Evolutionary conservation across 345 rosid species (phyloP).

Genomic region (Lumnitzera littorea): DNA sequence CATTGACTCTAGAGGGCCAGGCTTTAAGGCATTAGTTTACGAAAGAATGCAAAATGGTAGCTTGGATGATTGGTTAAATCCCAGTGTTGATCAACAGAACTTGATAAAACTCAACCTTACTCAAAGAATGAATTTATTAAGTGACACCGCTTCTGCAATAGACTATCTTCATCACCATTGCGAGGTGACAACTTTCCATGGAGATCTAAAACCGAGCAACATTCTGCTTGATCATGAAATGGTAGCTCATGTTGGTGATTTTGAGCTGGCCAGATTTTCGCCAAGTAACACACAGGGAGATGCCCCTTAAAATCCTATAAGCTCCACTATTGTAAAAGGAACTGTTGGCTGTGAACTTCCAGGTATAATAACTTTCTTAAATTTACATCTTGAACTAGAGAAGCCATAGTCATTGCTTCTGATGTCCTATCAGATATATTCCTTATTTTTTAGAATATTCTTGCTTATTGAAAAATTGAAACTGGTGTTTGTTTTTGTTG

Average conservation of each 20-base stretch:
- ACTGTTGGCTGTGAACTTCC: slow-evolving; percentile 18
- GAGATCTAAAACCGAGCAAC: slow-evolving; percentile 18
- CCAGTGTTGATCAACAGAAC: neutral
- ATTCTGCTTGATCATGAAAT: slow-evolving; percentile 15
- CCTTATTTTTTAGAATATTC: neutral
- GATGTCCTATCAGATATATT: neutral
- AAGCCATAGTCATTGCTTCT: too few species aligned
- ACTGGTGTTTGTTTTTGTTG: neutral
- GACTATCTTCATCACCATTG: slow-evolving; percentile 19
- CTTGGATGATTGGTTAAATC: slow-evolving; percentile 17
- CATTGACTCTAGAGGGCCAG: slow-evolving; percentile 10
- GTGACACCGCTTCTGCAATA: slow-evolving; percentile 16
- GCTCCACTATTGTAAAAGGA: slow-evolving; percentile 12
- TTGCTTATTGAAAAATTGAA: too few species aligned
- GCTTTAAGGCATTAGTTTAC: slow-evolving; percentile 16
- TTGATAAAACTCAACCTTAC: slow-evolving; percentile 1
- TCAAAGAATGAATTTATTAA: slow-evolving; percentile 17
- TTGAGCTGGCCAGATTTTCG: slow-evolving; percentile 12
- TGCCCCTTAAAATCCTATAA: neutral
- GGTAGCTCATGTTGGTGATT: slow-evolving; percentile 18
- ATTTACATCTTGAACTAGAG: too few species aligned
- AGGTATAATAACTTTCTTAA: slow-evolving; percentile 1
- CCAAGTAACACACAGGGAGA: slow-evolving; percentile 6
- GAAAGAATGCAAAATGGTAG: slow-evolving; percentile 18
- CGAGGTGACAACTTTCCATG: slow-evolving; percentile 12